These are phyloP conservation scores for Zymoseptoria tritici DNA, from an alignment of 2,329 filamentous ascomycete species.

Conservation along the genomic window DNA sequence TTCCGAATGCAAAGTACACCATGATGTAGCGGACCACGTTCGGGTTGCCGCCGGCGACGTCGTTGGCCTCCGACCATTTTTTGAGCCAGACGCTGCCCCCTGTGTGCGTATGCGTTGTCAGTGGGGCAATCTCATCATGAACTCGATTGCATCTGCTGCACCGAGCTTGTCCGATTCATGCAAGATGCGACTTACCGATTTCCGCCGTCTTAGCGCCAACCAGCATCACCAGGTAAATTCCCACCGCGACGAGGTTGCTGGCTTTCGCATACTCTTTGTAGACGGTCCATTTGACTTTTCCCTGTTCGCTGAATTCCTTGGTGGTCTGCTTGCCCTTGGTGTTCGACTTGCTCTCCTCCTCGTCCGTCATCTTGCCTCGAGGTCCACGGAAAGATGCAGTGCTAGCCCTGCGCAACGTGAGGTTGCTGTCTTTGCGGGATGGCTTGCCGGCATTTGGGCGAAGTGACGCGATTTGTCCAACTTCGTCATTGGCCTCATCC, in stretches of 20 bases:
- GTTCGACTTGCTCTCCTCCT: conserved; percentile 53
- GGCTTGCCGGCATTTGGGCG: conserved; percentile 43
- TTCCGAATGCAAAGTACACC: conserved; percentile 89
- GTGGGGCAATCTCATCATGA: conserved; percentile 3
- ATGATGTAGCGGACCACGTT: conserved; percentile 85
- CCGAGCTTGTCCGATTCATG: conserved; percentile 18
- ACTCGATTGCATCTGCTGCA: conserved; percentile 6
- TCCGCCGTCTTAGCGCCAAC: conserved; percentile 73
- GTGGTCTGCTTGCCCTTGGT: conserved; percentile 67
- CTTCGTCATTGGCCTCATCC: conserved; percentile 57
- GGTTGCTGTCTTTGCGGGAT: conserved; percentile 59
- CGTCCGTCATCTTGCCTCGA: conserved; percentile 74
- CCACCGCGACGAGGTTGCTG: conserved; percentile 79
- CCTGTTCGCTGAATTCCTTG: conserved; percentile 86
- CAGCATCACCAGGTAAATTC: conserved; percentile 69
- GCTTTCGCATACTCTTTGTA: conserved; percentile 92
- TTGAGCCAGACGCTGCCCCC: conserved; percentile 89
- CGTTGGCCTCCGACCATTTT: conserved; percentile 78
- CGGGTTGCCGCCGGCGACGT: conserved; percentile 58
- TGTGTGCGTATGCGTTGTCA: conserved; percentile 30
- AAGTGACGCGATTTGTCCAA: conserved; percentile 72
- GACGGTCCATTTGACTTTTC: conserved; percentile 96
- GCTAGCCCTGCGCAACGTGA: conserved; percentile 80
- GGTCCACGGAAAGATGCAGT: conserved; percentile 83
- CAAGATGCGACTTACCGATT: conserved; percentile 52